A percentile compares a stretch with the other conserved stretches of the same genome.
phyloP scores from a whole-genome alignment of 495 filamentous ascomycete genomes.

The Penicillium manginii region DNA sequence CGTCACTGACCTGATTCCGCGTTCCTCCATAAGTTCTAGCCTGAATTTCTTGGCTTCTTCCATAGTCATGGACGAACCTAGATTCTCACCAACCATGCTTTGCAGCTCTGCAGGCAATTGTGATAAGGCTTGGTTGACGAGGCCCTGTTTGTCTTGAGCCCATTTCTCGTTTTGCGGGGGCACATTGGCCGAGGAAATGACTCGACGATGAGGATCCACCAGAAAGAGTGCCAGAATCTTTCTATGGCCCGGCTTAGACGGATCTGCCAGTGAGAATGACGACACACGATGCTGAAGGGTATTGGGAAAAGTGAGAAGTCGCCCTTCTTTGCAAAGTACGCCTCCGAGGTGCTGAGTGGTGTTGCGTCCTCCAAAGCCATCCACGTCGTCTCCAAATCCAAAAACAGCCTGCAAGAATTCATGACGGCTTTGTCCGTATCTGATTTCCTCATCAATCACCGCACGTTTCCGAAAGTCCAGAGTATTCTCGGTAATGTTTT shows the following conservation, averaged over 20 bases:
- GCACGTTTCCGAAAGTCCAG: constrained; percentile 54
- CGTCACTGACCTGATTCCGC: constrained; percentile 21
- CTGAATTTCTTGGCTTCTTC: constrained; percentile 51
- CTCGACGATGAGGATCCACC: constrained; percentile 54
- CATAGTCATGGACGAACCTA: constrained; percentile 37
- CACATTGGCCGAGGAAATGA: constrained; percentile 59
- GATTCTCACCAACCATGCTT: constrained; percentile 15
- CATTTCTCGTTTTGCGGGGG: constrained; percentile 55
- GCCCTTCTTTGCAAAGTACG: constrained; percentile 33
- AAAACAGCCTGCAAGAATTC: constrained; percentile 35
- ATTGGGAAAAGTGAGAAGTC: constrained; percentile 40
- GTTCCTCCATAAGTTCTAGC: constrained; percentile 53
- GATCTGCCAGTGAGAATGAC: constrained; percentile 52
- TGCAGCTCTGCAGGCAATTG: constrained; percentile 14
- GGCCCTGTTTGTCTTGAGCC: constrained; percentile 21
- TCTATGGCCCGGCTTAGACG: constrained; percentile 54
- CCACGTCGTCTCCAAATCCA: constrained; percentile 19
- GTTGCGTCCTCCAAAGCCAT: constrained; percentile 5
- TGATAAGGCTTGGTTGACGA: neutral
- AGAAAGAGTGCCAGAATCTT: constrained; percentile 62
- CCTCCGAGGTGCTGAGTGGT: constrained; percentile 42
- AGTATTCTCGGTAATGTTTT: constrained; percentile 61
- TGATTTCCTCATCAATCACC: constrained; percentile 12
- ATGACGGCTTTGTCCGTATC: constrained; percentile 31
- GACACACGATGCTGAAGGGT: constrained; percentile 55